Conservation (phyloP, 2,329 filamentous ascomycete genomes). For the Simplicillium sp. region DNA sequence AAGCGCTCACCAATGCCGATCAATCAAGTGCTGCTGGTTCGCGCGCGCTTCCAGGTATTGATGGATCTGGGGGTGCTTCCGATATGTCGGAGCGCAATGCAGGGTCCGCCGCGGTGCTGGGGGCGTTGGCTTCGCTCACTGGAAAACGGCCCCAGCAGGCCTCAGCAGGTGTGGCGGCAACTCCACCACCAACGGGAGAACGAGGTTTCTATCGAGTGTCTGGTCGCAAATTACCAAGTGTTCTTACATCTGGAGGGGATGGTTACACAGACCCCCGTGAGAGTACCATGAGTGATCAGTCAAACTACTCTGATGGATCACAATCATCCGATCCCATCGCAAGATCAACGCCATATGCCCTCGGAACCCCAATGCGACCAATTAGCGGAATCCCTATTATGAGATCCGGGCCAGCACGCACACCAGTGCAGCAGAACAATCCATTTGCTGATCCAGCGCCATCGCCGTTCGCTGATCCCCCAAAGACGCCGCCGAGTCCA, state of each 20-base stretch:
- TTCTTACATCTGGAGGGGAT: conserved; percentile 52
- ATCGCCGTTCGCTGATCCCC: conserved; percentile 6
- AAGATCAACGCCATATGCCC: conserved; percentile 33
- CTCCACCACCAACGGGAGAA: conserved; percentile 32
- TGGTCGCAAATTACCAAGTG: conserved; percentile 54
- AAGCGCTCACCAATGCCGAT: conserved; percentile 1
- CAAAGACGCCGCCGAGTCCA: conserved; percentile 16
- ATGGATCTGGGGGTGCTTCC: conserved; percentile 9
- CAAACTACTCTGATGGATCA: conserved; percentile 45
- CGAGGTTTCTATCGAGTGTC: conserved; percentile 56
- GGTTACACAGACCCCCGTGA: conserved; percentile 45
- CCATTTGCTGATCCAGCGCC: conserved; percentile 31
- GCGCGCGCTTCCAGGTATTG: conserved; percentile 10
- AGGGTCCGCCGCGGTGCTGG: conserved; percentile 29
- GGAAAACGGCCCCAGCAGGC: conserved; percentile 16
- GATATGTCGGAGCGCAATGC: conserved; percentile 36
- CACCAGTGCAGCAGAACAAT: conserved; percentile 46
- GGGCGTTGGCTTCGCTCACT: conserved; percentile 35
- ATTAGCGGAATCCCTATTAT: conserved; percentile 52
- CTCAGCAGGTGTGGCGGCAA: conserved; percentile 2
- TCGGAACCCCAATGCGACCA: conserved; percentile 50
- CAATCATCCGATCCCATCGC: conserved; percentile 29
- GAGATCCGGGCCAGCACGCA: conserved; percentile 56
- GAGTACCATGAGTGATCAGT: conserved; percentile 36
- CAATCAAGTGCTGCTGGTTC: not conserved